Evolutionary conservation across 1,284 basidiomycete species (phyloP).

Genomic region (Blastosporella zonata): DNA sequence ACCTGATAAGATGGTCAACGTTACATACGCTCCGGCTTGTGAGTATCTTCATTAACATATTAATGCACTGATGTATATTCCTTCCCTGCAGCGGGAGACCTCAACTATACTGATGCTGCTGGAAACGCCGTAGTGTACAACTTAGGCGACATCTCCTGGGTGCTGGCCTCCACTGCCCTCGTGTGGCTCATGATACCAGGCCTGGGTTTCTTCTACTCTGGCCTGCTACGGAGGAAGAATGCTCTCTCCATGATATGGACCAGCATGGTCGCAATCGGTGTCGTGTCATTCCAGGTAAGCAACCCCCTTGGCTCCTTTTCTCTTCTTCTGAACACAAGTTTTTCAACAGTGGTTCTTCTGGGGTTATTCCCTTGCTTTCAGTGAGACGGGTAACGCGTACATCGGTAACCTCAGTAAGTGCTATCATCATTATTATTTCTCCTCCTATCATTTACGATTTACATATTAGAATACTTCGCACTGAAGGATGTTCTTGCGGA

Average conservation of each 20-base stretch:
- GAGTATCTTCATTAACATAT: neutral
- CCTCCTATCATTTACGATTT: slow-evolving; percentile 15
- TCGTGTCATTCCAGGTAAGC: slow-evolving; percentile 72
- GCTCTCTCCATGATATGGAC: slow-evolving; percentile 92
- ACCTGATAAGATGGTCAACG: slow-evolving; percentile 13
- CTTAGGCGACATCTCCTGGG: slow-evolving; percentile 81
- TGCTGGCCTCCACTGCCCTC: slow-evolving; percentile 64
- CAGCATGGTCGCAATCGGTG: slow-evolving; percentile 72
- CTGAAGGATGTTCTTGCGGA: slow-evolving; percentile 78
- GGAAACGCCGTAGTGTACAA: slow-evolving; percentile 49
- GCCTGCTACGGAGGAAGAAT: slow-evolving; percentile 76
- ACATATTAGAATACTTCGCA: slow-evolving; percentile 66
- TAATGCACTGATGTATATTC: neutral
- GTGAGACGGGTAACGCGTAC: slow-evolving; percentile 53
- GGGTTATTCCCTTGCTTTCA: slow-evolving; percentile 72
- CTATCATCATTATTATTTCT: slow-evolving; percentile 42
- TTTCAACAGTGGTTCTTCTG: slow-evolving; percentile 65
- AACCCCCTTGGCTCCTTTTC: slow-evolving; percentile 15
- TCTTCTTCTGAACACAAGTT: slow-evolving; percentile 26
- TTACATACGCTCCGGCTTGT: slow-evolving; percentile 7
- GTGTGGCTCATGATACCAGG: slow-evolving; percentile 95
- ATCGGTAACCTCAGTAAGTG: slow-evolving; percentile 62
- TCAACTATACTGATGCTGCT: slow-evolving; percentile 21
- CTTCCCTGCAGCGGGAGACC: slow-evolving; percentile 27
- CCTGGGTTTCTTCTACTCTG: slow-evolving; percentile 89